Conservation (phyloP, 2,329 filamentous ascomycete genomes). For the Fusarium piperis region DNA sequence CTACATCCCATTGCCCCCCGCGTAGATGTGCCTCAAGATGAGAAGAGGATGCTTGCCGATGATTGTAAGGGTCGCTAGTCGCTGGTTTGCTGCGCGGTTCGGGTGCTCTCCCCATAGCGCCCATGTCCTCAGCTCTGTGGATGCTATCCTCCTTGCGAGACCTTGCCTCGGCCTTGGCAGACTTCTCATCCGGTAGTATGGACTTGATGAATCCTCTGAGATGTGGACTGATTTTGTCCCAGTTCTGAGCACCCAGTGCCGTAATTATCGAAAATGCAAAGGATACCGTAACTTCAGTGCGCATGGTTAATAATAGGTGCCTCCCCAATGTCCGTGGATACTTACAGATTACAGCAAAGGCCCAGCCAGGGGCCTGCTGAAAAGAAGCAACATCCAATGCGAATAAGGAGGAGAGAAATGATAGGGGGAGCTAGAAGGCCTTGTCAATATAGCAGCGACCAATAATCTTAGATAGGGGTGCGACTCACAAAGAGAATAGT, state of each 20-base stretch:
- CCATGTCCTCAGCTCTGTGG: not conserved
- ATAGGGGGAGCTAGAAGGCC: not conserved
- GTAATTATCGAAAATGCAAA: not conserved
- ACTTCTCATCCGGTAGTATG: not conserved
- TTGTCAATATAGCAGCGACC: not conserved
- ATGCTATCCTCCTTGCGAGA: not conserved
- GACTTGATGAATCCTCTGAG: not conserved
- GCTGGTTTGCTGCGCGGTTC: not conserved
- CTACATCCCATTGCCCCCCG: not conserved
- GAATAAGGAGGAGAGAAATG: not conserved
- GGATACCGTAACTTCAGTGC: not conserved
- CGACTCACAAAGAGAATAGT: not conserved
- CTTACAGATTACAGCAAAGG: conserved; percentile 9
- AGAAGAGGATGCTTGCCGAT: no score
- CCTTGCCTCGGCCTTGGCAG: fast-evolving
- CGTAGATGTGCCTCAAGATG: not conserved
- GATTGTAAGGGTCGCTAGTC: not conserved
- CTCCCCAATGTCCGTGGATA: not conserved
- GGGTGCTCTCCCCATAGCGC: no score
- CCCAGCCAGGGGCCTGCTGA: conserved; percentile 17
- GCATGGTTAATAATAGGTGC: not conserved
- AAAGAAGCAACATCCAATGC: conserved; percentile 27
- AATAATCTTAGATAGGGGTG: not conserved
- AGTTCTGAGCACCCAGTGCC: not conserved
- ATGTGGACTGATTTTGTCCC: not conserved